Percentiles rank a stretch among this genome's conserved stretches.
Evolutionary conservation across 202 grass and related monocot genomes (phyloP).

Genomic region (Dendrocalamus latiflorus): DNA sequence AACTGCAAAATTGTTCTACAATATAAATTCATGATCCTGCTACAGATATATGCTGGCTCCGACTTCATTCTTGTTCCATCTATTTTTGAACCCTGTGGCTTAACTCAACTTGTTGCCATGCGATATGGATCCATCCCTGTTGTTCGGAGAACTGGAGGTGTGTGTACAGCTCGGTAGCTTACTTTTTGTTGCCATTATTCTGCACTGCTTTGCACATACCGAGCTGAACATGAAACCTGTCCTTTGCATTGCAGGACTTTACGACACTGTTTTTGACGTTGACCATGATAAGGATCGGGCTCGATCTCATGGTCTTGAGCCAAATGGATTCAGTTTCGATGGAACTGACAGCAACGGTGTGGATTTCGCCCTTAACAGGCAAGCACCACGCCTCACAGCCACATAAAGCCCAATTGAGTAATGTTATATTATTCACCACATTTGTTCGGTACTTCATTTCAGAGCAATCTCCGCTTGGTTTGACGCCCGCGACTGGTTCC

Average conservation of each 20-base stretch:
- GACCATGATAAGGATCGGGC: constrained; percentile 78
- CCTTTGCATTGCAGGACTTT: constrained; percentile 44
- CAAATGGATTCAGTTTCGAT: constrained; percentile 83
- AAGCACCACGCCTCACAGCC: background rate
- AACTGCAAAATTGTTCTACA: background rate
- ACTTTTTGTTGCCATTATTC: background rate
- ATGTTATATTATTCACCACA: background rate
- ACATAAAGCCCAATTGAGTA: background rate
- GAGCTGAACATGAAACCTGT: no score
- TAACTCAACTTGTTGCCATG: constrained; percentile 92
- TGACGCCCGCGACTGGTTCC: constrained; percentile 50
- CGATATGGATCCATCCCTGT: constrained; percentile 79
- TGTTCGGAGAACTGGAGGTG: constrained; percentile 91
- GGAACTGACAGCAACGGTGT: constrained; percentile 51
- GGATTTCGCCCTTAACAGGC: constrained; percentile 75
- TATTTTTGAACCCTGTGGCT: constrained; percentile 85
- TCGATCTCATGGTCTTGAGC: constrained; percentile 55
- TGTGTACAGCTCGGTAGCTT: background rate
- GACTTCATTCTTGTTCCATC: constrained; percentile 93
- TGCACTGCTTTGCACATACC: no score
- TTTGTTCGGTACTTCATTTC: background rate
- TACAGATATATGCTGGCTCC: constrained; percentile 83
- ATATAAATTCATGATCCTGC: constrained; percentile 4
- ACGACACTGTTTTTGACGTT: constrained; percentile 80
- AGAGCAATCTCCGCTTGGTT: constrained; percentile 69